These are phyloP conservation scores for Aaosphaeria pasadenensis DNA, from an alignment of 2,329 filamentous ascomycete species.

Conservation along the genomic window DNA sequence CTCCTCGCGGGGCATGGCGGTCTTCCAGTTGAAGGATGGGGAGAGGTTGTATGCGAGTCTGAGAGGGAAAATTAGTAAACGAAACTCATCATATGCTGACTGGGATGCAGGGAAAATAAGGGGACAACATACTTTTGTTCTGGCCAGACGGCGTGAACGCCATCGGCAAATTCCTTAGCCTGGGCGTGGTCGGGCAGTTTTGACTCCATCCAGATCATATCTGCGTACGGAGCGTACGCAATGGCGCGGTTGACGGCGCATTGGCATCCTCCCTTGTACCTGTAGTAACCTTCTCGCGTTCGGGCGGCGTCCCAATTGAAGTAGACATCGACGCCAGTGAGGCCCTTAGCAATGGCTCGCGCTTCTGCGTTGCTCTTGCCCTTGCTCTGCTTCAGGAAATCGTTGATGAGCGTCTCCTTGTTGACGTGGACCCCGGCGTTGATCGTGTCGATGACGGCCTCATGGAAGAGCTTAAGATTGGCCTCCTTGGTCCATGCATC, in stretches of 20 bases:
- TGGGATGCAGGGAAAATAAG: neutral
- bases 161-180: constrained; percentile 87
- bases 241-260: constrained; percentile 88
- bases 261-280: constrained; percentile 85
- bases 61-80: neutral
- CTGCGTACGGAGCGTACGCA: constrained; percentile 88
- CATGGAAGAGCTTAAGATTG: constrained; percentile 81
- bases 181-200: constrained; percentile 90
- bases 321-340: constrained; percentile 78
- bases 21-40: constrained; percentile 99
- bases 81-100: neutral
- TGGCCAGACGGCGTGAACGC: constrained; percentile 91
- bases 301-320: constrained; percentile 96
- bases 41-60: constrained; percentile 97
- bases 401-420: constrained; percentile 64
- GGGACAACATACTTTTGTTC: constrained; percentile 77
- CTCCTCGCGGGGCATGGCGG: constrained; percentile 85
- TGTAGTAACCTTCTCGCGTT: constrained; percentile 93
- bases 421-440: constrained; percentile 63
- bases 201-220: constrained; percentile 99
- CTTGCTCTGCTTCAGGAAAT: constrained; percentile 67
- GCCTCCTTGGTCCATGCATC: constrained; percentile 81
- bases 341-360: constrained; percentile 70
- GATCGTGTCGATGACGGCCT: constrained; percentile 83
- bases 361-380: constrained; percentile 86